Conservation (phyloP, 1,139 yeast species). For the Geotrichum cucujoidarum region DNA sequence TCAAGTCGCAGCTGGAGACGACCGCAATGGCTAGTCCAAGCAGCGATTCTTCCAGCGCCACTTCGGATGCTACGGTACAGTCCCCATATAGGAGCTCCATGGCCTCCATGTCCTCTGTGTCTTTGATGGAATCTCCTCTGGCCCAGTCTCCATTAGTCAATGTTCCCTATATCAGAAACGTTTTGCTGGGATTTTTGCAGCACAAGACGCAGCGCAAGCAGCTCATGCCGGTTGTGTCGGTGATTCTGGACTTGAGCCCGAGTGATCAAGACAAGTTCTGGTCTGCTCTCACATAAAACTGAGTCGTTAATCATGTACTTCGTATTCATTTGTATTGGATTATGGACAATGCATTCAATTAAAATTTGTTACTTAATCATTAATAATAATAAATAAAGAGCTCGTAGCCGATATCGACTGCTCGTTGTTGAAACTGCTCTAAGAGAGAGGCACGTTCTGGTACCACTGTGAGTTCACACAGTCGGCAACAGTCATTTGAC, state of each 20-base stretch:
- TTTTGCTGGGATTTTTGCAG: conserved; percentile 79
- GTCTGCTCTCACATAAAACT: conserved; percentile 44
- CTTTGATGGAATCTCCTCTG: conserved; percentile 3
- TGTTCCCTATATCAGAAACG: conserved; percentile 79
- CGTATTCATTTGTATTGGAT: background rate
- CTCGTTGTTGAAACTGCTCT: background rate
- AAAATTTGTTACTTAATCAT: too few relatives aligned
- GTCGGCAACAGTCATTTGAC: conserved; percentile 75
- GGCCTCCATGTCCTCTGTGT: background rate
- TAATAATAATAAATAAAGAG: too few relatives aligned
- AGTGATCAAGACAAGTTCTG: conserved; percentile 70
- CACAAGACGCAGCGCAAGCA: conserved; percentile 86
- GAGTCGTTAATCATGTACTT: background rate
- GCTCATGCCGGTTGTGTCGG: conserved; percentile 77
- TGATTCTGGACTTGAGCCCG: conserved; percentile 60
- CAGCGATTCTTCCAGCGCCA: background rate
- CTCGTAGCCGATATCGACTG: too few relatives aligned
- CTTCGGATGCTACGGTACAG: background rate
- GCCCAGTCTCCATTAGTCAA: conserved; percentile 34
- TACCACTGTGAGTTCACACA: conserved; percentile 62
- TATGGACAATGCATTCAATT: too few relatives aligned
- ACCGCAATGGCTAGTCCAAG: too few relatives aligned
- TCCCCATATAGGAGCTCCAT: background rate
- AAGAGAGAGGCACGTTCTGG: conserved; percentile 23
- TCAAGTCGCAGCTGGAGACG: conserved; percentile 13